Base-by-base conservation (phyloP, 345 rosid species). In the Hirschfeldia incana region DNA sequence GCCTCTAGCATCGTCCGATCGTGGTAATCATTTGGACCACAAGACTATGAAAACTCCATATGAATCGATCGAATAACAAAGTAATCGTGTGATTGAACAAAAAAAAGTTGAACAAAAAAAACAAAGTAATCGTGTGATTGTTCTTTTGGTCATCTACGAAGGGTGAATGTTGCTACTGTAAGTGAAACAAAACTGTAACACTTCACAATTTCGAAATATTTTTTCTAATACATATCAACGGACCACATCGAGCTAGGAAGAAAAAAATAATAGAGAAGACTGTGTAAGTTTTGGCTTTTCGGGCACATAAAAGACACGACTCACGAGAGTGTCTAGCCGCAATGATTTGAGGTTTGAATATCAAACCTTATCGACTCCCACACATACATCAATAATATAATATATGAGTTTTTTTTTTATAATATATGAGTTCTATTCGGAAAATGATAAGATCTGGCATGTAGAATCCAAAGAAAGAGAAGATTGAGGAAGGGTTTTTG, bases 231-330 rank as follows among this genome's bases (percentile, higher is more conserved):
- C 0, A 28, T 28, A 58, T 17, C 3, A 34, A 69, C 4, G 11
- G 39, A 17, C 8, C 15, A 69, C 21, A 49, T 49, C 27, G 37
- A 42, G 6, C 8, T 63, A 16, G 11, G 4, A 29, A 29, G 4
- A 29, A 29, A 49, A 21, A 51, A 33, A 3, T 61, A 27, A 46
- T 0, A 46, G 33, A 65, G 67, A 29, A 28, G 4, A 42, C 4
- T 60, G 8, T 34, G 69, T 17, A 10, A 21, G 57, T 51, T 51
- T 55, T 10, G 83, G 67, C 83, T 80, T 74, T 80, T 75, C 67
- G 53, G 67, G 61, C 62, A 69, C 75, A 75, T 76, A 75, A 80
- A 30, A 69, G 83, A 69, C 79, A 69, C n/a, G n/a, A n/a, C n/a
- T n/a, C n/a, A n/a, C 7, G 6, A 74, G 49, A 3, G 46, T 33